Conservation (phyloP, 192 early-diverging fungal species). For the Geranomyces michiganensis region DNA sequence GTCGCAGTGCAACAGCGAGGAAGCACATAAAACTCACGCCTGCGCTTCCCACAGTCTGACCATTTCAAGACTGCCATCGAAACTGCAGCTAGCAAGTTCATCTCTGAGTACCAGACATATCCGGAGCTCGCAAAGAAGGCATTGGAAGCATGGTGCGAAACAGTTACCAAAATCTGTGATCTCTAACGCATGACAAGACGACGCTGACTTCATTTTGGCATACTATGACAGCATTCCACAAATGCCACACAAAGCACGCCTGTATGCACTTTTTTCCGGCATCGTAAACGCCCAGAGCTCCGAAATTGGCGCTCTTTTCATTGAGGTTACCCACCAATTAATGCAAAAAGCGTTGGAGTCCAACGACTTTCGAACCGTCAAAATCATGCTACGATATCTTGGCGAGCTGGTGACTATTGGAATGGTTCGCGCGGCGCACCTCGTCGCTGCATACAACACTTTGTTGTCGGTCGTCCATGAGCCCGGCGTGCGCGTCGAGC, state of each 20-base stretch:
- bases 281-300: slow-evolving; percentile 77
- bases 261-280: slow-evolving; percentile 83
- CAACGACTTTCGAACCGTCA: slow-evolving; percentile 72
- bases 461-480: slow-evolving; percentile 64
- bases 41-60: background rate
- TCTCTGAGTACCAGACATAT: background rate
- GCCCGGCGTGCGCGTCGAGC: slow-evolving; percentile 47
- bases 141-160: slow-evolving; percentile 23
- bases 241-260: slow-evolving; percentile 70
- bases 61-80: background rate
- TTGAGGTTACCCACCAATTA: slow-evolving; percentile 57
- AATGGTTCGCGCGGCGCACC: slow-evolving; percentile 68
- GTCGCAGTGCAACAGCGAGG: background rate
- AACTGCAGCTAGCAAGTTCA: background rate
- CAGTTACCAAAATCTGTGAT: background rate
- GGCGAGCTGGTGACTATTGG: slow-evolving; percentile 68
- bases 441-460: slow-evolving; percentile 65
- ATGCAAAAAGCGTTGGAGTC: slow-evolving; percentile 59
- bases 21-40: background rate
- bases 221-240: slow-evolving; percentile 60
- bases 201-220: too few relatives aligned
- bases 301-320: slow-evolving; percentile 66
- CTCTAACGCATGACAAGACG: background rate
- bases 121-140: slow-evolving; percentile 4
- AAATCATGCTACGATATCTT: slow-evolving; percentile 59